phyloP scores from a whole-genome alignment of 2,329 filamentous ascomycete genomes.

The Alternaria atra region DNA sequence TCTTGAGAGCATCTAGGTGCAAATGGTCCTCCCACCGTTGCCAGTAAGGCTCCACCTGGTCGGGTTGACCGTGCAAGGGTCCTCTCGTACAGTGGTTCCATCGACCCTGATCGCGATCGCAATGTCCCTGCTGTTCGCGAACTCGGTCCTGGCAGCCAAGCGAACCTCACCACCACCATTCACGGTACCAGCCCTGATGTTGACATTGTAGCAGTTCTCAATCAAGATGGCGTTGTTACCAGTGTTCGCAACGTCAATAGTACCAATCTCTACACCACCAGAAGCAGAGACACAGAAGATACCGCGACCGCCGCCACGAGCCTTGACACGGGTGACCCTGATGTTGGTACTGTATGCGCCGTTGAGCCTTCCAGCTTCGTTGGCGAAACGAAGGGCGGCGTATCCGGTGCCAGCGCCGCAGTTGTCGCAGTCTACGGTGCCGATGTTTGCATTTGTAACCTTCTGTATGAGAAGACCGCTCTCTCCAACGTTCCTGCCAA shows the following conservation, averaged over 20 bases:
- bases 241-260: conserved; percentile 62
- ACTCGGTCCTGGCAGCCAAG: conserved; percentile 62
- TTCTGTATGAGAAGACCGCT: conserved; percentile 66
- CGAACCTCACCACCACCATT: conserved; percentile 66
- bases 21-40: conserved; percentile 46
- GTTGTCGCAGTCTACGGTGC: conserved; percentile 65
- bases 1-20: conserved; percentile 13
- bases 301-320: conserved; percentile 65
- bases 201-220: conserved; percentile 68
- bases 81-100: conserved; percentile 61
- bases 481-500: conserved; percentile 64
- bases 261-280: conserved; percentile 61
- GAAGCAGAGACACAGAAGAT: conserved; percentile 67
- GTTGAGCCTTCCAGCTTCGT: conserved; percentile 62
- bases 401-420: conserved; percentile 64
- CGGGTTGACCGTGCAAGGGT: conserved; percentile 63
- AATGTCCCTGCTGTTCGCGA: conserved; percentile 63
- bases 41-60: conserved; percentile 61
- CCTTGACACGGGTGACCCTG: conserved; percentile 62
- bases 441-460: conserved; percentile 62
- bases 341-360: conserved; percentile 64
- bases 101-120: conserved; percentile 61
- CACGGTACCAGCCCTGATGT: conserved; percentile 61
- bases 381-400: conserved; percentile 66
- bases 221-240: conserved; percentile 66